Base-by-base conservation (phyloP, 177 flowering plant species). In the Vitis hybrid region DNA sequence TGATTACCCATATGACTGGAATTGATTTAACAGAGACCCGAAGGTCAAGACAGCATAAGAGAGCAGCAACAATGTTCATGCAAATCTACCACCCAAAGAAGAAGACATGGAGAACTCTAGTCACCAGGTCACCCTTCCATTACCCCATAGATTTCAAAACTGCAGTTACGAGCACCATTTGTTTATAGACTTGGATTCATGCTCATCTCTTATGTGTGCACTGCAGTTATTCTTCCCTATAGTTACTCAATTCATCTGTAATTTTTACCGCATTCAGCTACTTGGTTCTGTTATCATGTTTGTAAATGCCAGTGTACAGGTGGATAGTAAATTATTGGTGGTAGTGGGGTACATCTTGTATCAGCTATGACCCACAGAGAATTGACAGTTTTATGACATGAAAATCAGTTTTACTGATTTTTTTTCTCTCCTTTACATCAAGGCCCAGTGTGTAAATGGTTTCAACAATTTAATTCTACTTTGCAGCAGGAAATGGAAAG, bases 81-180 rank as follows among this genome's bases (percentile, higher is more conserved):
- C 95, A 92, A 73, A 87, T 86, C 55, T 92, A 94, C 71, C 13
- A 86, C 75, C 97, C 95, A 9, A 75, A 66, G 69, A 86, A 65
- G 71, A 89, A 79, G 76, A 80, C 79, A 22, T 94, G 98, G 98
- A 83, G 91, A 78, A 80, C 80, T 22, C 68, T 87, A 8, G 53
- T 73, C 49, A 77, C 90, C 12, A 90, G 74, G 73, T 79, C 89
- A 31, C 97, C 93, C 7, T 81, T 82, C 65, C 64, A 60, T 45
- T 22, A 60, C 48, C 75, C 79, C 2, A 29, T 92, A 6, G 90
- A 94, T 80, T 87, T 90, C 72, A 79, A 74, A 66, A 84, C 85
- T 61, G 84, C 92, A n/a, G 91, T 88, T 59, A 77, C 85, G 86
- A 89, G 97, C 84, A 77, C 90, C 20, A 66, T 92, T 49, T 82